These are phyloP conservation scores for Bruguiera parviflora DNA, from an alignment of 345 rosid species.

Conservation along the genomic window DNA sequence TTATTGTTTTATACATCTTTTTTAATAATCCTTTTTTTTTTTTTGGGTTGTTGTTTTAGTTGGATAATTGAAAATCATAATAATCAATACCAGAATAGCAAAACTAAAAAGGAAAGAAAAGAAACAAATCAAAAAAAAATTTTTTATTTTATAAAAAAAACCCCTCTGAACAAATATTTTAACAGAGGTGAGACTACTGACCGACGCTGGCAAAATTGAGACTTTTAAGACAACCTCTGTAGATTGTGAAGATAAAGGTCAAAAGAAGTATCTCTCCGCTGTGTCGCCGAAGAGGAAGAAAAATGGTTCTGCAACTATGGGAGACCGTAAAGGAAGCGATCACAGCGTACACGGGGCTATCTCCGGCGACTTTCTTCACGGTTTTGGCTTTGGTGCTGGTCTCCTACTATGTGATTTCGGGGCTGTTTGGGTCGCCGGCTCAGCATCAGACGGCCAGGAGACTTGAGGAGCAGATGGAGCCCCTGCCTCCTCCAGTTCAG, in stretches of 20 bases:
- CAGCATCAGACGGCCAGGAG: slow-evolving; percentile 44
- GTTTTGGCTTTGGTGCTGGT: slow-evolving; percentile 64
- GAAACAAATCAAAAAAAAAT: not conserved
- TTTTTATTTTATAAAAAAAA: too few relatives aligned
- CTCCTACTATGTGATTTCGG: slow-evolving; percentile 62
- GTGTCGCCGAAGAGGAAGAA: not conserved
- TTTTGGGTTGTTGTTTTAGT: too few relatives aligned
- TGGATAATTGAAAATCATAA: too few relatives aligned
- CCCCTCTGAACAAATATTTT: too few relatives aligned
- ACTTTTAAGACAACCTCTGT: not conserved
- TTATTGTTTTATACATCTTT: too few relatives aligned
- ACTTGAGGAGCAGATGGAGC: slow-evolving; percentile 54
- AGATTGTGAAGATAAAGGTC: not conserved
- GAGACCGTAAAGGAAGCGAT: slow-evolving; percentile 80
- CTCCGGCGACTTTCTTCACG: slow-evolving; percentile 76
- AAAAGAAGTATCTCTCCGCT: not conserved
- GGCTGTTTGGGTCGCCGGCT: slow-evolving; percentile 53
- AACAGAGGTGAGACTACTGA: too few relatives aligned
- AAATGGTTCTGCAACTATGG: slow-evolving; percentile 88
- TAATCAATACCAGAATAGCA: too few relatives aligned
- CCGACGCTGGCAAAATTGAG: not conserved
- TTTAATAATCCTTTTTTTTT: too few relatives aligned
- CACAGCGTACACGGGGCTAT: slow-evolving; percentile 76
- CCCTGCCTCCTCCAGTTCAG: slow-evolving; percentile 82
- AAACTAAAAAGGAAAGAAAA: too few relatives aligned